These are phyloP conservation scores for Verticillium klebahnii DNA, from an alignment of 2,329 filamentous ascomycete genomes.

Conservation along the genomic window DNA sequence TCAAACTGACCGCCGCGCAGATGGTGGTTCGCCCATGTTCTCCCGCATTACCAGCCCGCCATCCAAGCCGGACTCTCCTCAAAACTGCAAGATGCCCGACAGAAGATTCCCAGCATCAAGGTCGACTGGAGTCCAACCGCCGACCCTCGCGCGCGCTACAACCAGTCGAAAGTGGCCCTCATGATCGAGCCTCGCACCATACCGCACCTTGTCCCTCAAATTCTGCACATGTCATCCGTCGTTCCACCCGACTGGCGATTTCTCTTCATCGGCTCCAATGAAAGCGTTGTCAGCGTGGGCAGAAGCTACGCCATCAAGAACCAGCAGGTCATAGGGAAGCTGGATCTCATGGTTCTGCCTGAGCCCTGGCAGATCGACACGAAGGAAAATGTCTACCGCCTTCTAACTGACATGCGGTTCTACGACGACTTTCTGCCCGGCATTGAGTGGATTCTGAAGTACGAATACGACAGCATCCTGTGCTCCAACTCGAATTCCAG, in stretches of 20 bases:
- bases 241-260: slow-evolving; percentile 55
- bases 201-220: slow-evolving; percentile 42
- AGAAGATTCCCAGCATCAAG: slow-evolving; percentile 33
- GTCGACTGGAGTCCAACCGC: slow-evolving; percentile 30
- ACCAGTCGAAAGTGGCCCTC: slow-evolving; percentile 46
- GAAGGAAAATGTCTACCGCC: slow-evolving; percentile 42
- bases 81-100: slow-evolving; percentile 32
- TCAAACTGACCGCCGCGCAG: slow-evolving; percentile 21
- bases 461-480: slow-evolving; percentile 50
- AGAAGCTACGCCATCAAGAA: slow-evolving; percentile 41
- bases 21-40: slow-evolving; percentile 40
- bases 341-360: slow-evolving; percentile 45
- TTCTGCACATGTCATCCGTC: slow-evolving; percentile 47
- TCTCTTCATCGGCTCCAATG: slow-evolving; percentile 45
- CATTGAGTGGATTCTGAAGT: slow-evolving; percentile 51
- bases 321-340: slow-evolving; percentile 45
- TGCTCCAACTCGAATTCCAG: slow-evolving; percentile 48
- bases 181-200: slow-evolving; percentile 45
- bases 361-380: slow-evolving; percentile 39
- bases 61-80: slow-evolving; percentile 32
- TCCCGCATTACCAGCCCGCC: slow-evolving; percentile 38
- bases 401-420: slow-evolving; percentile 46
- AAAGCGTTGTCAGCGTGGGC: slow-evolving; percentile 40
- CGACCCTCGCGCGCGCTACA: slow-evolving; percentile 32
- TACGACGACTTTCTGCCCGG: slow-evolving; percentile 46